Percentiles rank a stretch among this genome's conserved stretches.
phyloP scores from a whole-genome alignment of 2,329 filamentous ascomycete species.

The Alternaria alternata region DNA sequence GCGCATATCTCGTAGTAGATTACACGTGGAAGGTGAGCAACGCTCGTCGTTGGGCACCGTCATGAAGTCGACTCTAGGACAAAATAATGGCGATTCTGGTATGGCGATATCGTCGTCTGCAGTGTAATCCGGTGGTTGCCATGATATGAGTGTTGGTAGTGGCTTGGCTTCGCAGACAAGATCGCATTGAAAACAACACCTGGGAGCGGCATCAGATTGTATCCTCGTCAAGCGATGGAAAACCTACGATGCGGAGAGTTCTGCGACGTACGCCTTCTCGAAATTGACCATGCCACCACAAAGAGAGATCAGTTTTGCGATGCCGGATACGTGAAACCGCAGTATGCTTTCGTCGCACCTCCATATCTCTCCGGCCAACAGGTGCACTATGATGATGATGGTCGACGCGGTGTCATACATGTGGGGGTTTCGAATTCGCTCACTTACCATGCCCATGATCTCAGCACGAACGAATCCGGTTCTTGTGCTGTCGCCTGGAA shows the following conservation, averaged over 20 bases:
- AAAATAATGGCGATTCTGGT: conserved; percentile 48
- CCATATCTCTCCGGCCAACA: conserved; percentile 43
- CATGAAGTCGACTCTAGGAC: conserved; percentile 30
- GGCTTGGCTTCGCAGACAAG: conserved; percentile 40
- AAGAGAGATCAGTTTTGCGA: conserved; percentile 32
- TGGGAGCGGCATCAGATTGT: conserved; percentile 17
- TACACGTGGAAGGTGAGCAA: conserved; percentile 34
- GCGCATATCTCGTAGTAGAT: conserved; percentile 42
- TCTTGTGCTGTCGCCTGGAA: conserved; percentile 34
- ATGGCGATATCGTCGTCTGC: conserved; percentile 18
- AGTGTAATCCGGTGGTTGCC: conserved; percentile 14
- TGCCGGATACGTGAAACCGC: conserved; percentile 33
- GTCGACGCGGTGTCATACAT: conserved; percentile 33
- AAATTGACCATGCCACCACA: conserved; percentile 34
- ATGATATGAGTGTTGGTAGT: conserved; percentile 26
- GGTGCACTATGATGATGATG: conserved; percentile 40
- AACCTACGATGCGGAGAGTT: conserved; percentile 36
- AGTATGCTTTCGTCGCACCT: conserved; percentile 39
- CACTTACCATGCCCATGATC: conserved; percentile 37
- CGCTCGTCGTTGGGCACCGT: conserved; percentile 27
- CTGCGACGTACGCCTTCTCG: conserved; percentile 25
- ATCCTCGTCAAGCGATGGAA: not conserved
- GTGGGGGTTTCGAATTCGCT: conserved; percentile 22
- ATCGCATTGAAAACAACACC: conserved; percentile 34
- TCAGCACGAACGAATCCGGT: conserved; percentile 40